Conservation (phyloP, 129 eudicot genomes). For the Calendula officinalis region DNA sequence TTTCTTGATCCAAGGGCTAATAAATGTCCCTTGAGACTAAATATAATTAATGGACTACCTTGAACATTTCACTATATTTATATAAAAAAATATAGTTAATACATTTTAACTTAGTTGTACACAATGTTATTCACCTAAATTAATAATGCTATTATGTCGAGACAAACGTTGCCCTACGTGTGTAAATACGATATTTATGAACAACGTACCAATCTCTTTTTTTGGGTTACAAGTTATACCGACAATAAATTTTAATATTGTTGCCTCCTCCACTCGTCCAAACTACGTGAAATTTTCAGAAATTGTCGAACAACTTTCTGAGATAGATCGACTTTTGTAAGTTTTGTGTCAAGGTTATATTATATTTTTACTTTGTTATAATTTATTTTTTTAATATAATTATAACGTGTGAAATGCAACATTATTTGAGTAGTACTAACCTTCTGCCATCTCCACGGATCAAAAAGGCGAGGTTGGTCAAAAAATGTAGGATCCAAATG, state of each 20-base stretch:
- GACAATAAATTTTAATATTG: conserved; percentile 15
- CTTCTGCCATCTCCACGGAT: conserved; percentile 97
- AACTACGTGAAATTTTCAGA: no score
- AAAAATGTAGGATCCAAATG: conserved; percentile 88
- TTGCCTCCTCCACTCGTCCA: background rate
- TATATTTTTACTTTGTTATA: background rate
- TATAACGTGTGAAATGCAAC: background rate
- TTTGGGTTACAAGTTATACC: conserved; percentile 13
- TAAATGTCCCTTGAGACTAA: no score
- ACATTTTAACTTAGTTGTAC: no score
- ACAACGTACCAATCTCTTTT: background rate
- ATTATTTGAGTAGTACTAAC: conserved; percentile 37
- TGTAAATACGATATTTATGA: conserved; percentile 18
- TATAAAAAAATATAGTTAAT: no score
- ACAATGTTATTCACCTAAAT: background rate
- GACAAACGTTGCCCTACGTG: conserved; percentile 14
- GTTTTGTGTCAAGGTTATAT: background rate
- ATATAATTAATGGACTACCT: no score
- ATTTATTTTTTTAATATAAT: background rate
- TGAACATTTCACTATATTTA: no score
- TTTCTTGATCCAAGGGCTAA: no score
- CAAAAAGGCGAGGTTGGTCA: conserved; percentile 86
- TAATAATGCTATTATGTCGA: background rate
- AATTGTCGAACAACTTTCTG: background rate
- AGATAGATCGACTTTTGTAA: background rate